Base-by-base conservation (phyloP, 2,329 filamentous ascomycete species). In the Penicillium sp. region DNA sequence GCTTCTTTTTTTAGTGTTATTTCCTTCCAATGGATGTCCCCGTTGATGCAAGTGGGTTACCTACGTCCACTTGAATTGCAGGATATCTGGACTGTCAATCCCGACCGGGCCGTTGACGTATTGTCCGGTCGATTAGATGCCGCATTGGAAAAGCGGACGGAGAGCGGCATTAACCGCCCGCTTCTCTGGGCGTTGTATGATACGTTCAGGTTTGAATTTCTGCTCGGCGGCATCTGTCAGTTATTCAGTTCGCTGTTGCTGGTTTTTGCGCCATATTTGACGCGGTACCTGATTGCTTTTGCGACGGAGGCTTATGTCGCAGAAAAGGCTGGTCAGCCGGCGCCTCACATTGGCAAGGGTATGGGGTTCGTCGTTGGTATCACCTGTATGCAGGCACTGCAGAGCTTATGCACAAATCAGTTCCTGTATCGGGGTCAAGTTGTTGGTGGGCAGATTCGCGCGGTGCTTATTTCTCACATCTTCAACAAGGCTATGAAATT, bases 371-470 rank as follows among this genome's bases (percentile, higher is more conserved):
- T 92, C 2, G 73, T 97, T 55, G 93, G 90, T 9, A 88, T 97
- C 55, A 92, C 90, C 0, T 73, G 82, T 41, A 94, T 97, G 91
- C 92, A 97, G 72, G 81, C 92, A 21, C 70, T 88, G 11, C 91
- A 96, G 74, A 93, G 89, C 71, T 69, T 96, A 62, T 85, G 86
- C 27, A 91, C 87, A 2, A 95, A 92, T 68, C 93, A 97, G 69
- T 97, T 96, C 76, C 88, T 97, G 69, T 97, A 93, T 69, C 86
- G 87, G 23, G 92, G 93, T 23, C 95, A 96, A 89, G 87, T 95
- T 77, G 85, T 95, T 39, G 94, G 93, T 61, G 94, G 91, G 0
- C 88, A 97, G 76, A 78, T 85, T 8, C 84, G 93, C 70, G 91
- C 87, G 1, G 88, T 91, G 0, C 78, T 97, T 43, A 96, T 97